Conservation (phyloP, 805 yeast genomes). For the Candida berthetii region DNA sequence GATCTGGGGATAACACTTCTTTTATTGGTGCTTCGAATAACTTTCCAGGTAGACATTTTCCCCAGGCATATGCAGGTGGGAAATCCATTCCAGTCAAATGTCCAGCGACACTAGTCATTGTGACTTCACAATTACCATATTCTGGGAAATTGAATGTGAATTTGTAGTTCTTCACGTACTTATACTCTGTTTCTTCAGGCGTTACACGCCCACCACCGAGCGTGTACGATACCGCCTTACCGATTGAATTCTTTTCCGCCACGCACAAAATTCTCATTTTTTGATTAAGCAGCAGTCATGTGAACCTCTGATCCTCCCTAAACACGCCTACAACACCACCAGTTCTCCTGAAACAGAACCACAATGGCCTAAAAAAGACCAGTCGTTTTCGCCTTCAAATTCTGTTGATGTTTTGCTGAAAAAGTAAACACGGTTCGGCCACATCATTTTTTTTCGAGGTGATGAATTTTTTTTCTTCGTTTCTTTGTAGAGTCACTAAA, state of each 20-base stretch:
- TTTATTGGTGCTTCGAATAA: constrained; percentile 67
- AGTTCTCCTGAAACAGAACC: too few relatives aligned
- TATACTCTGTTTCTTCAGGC: constrained; percentile 43
- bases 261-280: constrained; percentile 89
- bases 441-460: too few relatives aligned
- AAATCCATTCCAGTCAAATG: constrained; percentile 70
- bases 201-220: constrained; percentile 66
- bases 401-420: not conserved
- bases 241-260: constrained; percentile 95
- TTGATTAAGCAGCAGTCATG: too few relatives aligned
- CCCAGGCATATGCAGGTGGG: constrained; percentile 58
- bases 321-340: too few relatives aligned
- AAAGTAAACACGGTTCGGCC: not conserved
- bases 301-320: not conserved
- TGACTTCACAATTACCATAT: constrained; percentile 65
- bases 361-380: not conserved
- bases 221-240: constrained; percentile 71
- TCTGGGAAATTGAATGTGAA: constrained; percentile 59
- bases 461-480: not conserved
- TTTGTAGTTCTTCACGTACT: constrained; percentile 75
- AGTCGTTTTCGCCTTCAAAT: not conserved
- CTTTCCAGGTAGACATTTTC: constrained; percentile 53
- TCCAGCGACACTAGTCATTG: constrained; percentile 92
- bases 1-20: constrained; percentile 32
- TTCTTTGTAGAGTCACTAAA: too few relatives aligned